phyloP scores from a whole-genome alignment of 2,329 filamentous ascomycete species.

The Trichoderma simmonsii region DNA sequence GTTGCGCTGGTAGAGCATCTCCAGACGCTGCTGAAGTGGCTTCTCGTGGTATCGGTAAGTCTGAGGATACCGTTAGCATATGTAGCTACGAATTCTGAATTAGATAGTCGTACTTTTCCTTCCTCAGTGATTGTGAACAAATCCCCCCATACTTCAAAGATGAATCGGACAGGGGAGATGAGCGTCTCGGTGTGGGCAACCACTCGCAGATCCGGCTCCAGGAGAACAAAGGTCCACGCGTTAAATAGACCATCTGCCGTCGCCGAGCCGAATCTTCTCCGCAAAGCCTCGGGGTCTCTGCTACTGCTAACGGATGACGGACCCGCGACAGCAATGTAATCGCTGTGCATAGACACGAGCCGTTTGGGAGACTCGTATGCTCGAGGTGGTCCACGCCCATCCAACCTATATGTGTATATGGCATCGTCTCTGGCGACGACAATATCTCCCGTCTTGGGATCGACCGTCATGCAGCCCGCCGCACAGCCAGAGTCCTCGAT shows the following conservation, averaged over 20 bases:
- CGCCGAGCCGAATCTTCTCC: constrained; percentile 68
- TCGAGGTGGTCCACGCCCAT: constrained; percentile 81
- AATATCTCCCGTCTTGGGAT: constrained; percentile 75
- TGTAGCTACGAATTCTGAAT: no score
- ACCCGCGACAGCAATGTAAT: constrained; percentile 85
- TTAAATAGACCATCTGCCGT: constrained; percentile 74
- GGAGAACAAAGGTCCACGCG: constrained; percentile 80
- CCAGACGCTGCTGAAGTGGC: constrained; percentile 81
- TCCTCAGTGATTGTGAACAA: constrained; percentile 88
- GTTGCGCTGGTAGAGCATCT: constrained; percentile 91
- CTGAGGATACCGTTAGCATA: constrained; percentile 40
- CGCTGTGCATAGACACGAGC: constrained; percentile 71
- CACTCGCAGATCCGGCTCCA: constrained; percentile 89
- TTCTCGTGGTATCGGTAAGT: constrained; percentile 89
- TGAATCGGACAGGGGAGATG: constrained; percentile 71
- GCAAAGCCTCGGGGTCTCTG: constrained; percentile 56
- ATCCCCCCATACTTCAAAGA: constrained; percentile 88
- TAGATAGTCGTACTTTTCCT: constrained; percentile 66
- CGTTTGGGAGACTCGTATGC: constrained; percentile 91
- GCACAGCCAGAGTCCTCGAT: constrained; percentile 88
- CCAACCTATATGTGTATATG: constrained; percentile 85
- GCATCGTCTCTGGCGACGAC: constrained; percentile 94
- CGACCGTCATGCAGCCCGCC: constrained; percentile 91
- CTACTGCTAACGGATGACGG: constrained; percentile 61
- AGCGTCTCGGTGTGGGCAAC: constrained; percentile 86